Percentiles rank a stretch among this genome's conserved stretches.
Conservation (phyloP, 2,329 filamentous ascomycete species). For the Trichoderma gracile region DNA sequence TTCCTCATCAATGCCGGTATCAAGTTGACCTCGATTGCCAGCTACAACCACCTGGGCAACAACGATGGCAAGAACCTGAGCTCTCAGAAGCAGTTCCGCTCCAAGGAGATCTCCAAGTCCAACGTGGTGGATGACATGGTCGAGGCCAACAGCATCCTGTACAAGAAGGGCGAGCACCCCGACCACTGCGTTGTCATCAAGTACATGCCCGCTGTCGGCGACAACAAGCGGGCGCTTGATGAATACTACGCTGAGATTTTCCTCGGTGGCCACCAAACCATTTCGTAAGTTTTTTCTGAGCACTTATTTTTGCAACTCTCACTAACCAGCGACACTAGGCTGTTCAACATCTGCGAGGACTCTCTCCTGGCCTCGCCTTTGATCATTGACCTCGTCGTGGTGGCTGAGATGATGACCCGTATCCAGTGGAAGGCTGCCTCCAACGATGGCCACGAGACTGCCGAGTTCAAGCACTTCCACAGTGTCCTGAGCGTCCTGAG, state of each 20-base stretch:
- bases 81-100: slow-evolving; percentile 97
- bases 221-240: slow-evolving; percentile 97
- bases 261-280: slow-evolving; percentile 97
- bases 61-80: slow-evolving; percentile 99
- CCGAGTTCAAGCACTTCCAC: slow-evolving; percentile 90
- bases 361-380: slow-evolving; percentile 92
- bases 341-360: slow-evolving; percentile 99
- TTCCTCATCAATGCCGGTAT: slow-evolving; percentile 98
- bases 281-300: slow-evolving; percentile 58
- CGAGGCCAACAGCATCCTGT: slow-evolving; percentile 87
- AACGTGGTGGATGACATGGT: slow-evolving; percentile 99
- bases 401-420: slow-evolving; percentile 98
- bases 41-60: slow-evolving; percentile 99
- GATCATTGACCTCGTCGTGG: slow-evolving; percentile 92
- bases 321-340: slow-evolving; percentile 50
- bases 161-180: slow-evolving; percentile 89
- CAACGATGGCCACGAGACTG: slow-evolving; percentile 52
- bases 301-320: not conserved
- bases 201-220: slow-evolving; percentile 98
- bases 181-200: slow-evolving; percentile 99
- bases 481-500: slow-evolving; percentile 94
- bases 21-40: slow-evolving; percentile 96
- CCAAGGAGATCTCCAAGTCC: slow-evolving; percentile 99
- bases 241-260: slow-evolving; percentile 99
- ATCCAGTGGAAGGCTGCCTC: slow-evolving; percentile 80